Percentiles rank a stretch among this genome's conserved stretches.
Evolutionary conservation across 1,284 basidiomycete genomes (phyloP).

Genomic region (Ustilago loliicola): DNA sequence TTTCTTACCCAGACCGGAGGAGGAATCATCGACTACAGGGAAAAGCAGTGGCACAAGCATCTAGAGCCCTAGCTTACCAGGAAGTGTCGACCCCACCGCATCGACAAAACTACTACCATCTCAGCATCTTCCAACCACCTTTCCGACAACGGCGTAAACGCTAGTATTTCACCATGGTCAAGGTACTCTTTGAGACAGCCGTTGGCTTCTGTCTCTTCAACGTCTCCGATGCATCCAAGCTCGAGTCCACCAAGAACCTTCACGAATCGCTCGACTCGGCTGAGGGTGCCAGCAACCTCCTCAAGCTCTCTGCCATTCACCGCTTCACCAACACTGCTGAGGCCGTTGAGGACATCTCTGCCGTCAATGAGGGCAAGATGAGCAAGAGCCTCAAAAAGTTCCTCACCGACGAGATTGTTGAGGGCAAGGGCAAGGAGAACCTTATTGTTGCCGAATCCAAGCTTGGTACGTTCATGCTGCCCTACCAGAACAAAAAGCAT

Average conservation of each 20-base stretch:
- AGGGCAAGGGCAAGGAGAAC: slow-evolving; percentile 84
- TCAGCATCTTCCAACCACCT: background rate
- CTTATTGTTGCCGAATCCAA: slow-evolving; percentile 90
- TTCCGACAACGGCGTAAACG: background rate
- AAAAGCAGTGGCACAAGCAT: slow-evolving; percentile 8
- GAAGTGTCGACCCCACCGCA: slow-evolving; percentile 1
- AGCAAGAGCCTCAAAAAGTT: slow-evolving; percentile 95
- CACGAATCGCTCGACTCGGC: slow-evolving; percentile 93
- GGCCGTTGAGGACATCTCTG: slow-evolving; percentile 98
- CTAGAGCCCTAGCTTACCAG: slow-evolving; percentile 6
- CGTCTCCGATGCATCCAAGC: slow-evolving; percentile 88
- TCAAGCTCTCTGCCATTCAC: slow-evolving; percentile 92
- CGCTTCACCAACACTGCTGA: slow-evolving; percentile 95
- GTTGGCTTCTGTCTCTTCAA: slow-evolving; percentile 97
- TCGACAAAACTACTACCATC: background rate
- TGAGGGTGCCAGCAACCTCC: slow-evolving; percentile 84
- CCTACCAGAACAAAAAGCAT: background rate
- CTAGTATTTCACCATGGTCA: slow-evolving; percentile 59
- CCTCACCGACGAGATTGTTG: slow-evolving; percentile 87
- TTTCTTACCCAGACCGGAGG: background rate
- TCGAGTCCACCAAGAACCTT: slow-evolving; percentile 82
- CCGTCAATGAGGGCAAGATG: slow-evolving; percentile 90
- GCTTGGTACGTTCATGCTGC: slow-evolving; percentile 78
- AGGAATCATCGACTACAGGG: slow-evolving; percentile 7
- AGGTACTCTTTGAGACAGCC: slow-evolving; percentile 70